These are phyloP conservation scores for Myrmaecium sp. DNA, from an alignment of 2,329 filamentous ascomycete genomes.

Conservation along the genomic window DNA sequence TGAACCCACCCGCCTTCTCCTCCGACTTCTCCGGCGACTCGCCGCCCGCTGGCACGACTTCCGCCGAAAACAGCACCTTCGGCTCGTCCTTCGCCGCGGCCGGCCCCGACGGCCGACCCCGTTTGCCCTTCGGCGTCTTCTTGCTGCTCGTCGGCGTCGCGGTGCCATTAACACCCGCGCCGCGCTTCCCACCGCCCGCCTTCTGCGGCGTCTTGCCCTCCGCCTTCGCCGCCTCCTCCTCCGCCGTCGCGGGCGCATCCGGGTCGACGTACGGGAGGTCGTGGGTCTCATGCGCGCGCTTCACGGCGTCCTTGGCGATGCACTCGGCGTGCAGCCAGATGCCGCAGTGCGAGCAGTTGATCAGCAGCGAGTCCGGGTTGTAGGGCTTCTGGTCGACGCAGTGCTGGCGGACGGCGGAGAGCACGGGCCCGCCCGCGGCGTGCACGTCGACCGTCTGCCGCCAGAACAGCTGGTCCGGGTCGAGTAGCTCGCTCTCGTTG, in stretches of 20 bases:
- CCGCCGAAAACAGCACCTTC: no score
- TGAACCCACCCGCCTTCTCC: no score
- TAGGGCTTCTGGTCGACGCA: constrained; percentile 23
- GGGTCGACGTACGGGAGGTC: constrained; percentile 2
- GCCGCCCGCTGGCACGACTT: no score
- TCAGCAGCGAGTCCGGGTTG: constrained; percentile 25
- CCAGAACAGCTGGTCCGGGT: constrained; percentile 23
- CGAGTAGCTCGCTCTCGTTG: constrained; percentile 24
- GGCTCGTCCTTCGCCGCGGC: no score
- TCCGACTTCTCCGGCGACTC: no score
- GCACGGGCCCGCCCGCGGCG: constrained; percentile 4
- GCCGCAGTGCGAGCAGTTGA: constrained; percentile 24
- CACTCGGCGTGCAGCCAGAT: constrained; percentile 28
- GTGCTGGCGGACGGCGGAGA: constrained; percentile 18
- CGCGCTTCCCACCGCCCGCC: not conserved
- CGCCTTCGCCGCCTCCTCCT: constrained; percentile 2
- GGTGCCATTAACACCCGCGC: constrained; percentile 3
- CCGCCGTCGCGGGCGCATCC: not conserved
- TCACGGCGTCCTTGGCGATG: constrained; percentile 10
- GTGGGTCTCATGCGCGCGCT: constrained; percentile 4
- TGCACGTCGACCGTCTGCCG: constrained; percentile 24
- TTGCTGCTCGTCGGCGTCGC: constrained; percentile 3
- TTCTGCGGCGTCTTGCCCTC: constrained; percentile 1
- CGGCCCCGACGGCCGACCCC: no score
- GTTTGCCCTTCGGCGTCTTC: no score